Base-by-base conservation (phyloP, 441 rosid genomes). In the Manihot esculenta region DNA sequence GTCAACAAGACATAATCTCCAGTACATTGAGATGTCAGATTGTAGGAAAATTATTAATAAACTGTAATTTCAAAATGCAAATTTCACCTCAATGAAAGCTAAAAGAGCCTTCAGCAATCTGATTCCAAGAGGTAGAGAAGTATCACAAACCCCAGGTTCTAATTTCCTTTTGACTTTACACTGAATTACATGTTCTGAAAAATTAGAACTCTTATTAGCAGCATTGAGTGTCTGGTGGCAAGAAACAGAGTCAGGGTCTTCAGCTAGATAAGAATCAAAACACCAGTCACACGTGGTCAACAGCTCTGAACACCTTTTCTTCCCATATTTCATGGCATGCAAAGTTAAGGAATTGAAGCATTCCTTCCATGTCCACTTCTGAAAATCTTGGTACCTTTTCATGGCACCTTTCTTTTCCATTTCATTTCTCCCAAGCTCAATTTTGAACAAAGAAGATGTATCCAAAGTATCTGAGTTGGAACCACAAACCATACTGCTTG, bases 281-380 rank as follows among this genome's bases (percentile, higher is more conserved):
- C 99, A 94, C 26, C 45, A 68, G 48, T 86, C 89, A 80, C 98
- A 93, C 38, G 88, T 82, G 66, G 77, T 82, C 83, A 96, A 80
- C 70, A 92, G 77, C 71, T 71, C 87, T 15, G 45, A 71, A 61
- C 85, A 79, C 81, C 95, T 84, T 78, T 85, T 82, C 80, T 86
- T 88, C 70, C 89, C 95, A 74, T 78, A 75, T 80, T 86, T 85
- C 74, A 81, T 80, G 74, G 97, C 97, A 79, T 79, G 75, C 72
- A 83, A 78, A 45, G 81, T 80, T 2, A 72, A 78, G 74, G 91
- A 72, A 72, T 71, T 85, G 69, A 76, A 79, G 79, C 93, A 83
- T 72, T 90, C 97, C 57, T 78, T 86, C 98, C 94, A 88, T 81
- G 86, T 87, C 98, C 98, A 96, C 73, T 82, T 82, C 83, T 89